These are phyloP conservation scores for Dovyalis caffra DNA, from an alignment of 345 rosid species.

Conservation along the genomic window DNA sequence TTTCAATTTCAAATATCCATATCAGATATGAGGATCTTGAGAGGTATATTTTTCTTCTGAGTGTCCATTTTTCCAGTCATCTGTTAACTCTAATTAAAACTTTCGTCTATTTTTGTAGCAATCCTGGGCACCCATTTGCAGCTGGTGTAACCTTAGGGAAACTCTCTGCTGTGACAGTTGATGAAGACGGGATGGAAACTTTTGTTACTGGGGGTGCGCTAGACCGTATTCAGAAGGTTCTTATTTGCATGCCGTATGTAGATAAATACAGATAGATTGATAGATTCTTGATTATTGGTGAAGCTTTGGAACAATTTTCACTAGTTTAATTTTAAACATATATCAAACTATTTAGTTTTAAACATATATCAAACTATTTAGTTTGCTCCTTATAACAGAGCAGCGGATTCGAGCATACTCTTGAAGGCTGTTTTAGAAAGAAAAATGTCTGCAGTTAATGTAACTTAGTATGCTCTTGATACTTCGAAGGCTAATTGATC, in stretches of 20 bases:
- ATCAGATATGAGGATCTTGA: slow-evolving; percentile 96
- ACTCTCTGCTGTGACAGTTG: slow-evolving; percentile 87
- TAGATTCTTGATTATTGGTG: not conserved
- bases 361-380: not conserved
- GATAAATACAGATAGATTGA: too few species aligned
- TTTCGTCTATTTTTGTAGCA: slow-evolving; percentile 48
- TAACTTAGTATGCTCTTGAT: not conserved
- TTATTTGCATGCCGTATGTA: not conserved
- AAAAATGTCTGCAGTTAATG: not conserved
- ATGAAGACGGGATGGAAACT: slow-evolving; percentile 87
- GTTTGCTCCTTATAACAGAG: not conserved
- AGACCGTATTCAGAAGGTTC: slow-evolving; percentile 80
- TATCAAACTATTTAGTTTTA: too few species aligned
- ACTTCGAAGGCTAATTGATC: not conserved
- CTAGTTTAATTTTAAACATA: slow-evolving; percentile 2
- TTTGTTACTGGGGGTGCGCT: slow-evolving; percentile 82
- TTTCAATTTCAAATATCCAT: slow-evolving; percentile 95
- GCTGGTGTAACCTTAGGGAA: slow-evolving; percentile 87
- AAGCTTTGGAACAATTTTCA: not conserved
- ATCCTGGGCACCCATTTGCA: slow-evolving; percentile 86
- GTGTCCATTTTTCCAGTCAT: not conserved
- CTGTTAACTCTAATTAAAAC: slow-evolving; percentile 5
- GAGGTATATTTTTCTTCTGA: slow-evolving; percentile 48
- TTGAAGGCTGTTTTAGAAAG: not conserved
- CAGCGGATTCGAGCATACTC: not conserved